These are phyloP conservation scores for Lasiodiplodia theobromae DNA, from an alignment of 2,329 filamentous ascomycete species.

Conservation along the genomic window DNA sequence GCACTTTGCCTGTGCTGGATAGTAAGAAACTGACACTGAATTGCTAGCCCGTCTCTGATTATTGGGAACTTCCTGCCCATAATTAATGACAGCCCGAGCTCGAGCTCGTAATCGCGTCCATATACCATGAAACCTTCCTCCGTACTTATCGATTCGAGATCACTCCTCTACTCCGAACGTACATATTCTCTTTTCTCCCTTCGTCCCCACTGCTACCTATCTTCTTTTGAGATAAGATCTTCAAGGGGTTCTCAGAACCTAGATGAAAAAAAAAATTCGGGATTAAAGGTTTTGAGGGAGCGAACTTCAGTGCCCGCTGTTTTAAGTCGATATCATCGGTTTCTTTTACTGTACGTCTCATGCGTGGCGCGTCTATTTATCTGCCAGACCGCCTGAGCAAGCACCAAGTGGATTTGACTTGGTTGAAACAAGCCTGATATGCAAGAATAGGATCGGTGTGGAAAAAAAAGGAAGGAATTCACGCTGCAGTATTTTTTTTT, in stretches of 20 bases:
- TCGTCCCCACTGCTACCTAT: neutral
- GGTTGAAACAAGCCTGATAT: neutral
- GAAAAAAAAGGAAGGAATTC: neutral
- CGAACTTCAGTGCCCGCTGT: neutral
- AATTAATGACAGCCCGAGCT: conserved; percentile 50
- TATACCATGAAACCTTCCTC: neutral
- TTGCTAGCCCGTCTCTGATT: conserved; percentile 80
- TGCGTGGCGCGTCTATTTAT: neutral
- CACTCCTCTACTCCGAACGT: conserved; percentile 9
- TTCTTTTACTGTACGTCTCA: conserved; percentile 1
- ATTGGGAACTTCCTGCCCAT: conserved; percentile 97
- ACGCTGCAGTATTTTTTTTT: neutral
- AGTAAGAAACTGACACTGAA: conserved; percentile 41
- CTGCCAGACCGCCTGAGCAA: neutral
- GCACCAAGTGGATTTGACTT: neutral
- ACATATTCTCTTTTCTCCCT: neutral
- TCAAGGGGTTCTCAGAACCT: neutral
- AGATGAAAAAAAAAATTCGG: conserved; percentile 9
- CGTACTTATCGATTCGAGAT: neutral
- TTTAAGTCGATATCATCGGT: neutral
- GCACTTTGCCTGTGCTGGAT: neutral
- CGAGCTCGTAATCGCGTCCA: conserved; percentile 13
- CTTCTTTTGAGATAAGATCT: neutral
- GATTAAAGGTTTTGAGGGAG: neutral
- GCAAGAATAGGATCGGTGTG: neutral